Conservation (phyloP, 768 basidiomycete genomes). For the Suillus tomentosus region DNA sequence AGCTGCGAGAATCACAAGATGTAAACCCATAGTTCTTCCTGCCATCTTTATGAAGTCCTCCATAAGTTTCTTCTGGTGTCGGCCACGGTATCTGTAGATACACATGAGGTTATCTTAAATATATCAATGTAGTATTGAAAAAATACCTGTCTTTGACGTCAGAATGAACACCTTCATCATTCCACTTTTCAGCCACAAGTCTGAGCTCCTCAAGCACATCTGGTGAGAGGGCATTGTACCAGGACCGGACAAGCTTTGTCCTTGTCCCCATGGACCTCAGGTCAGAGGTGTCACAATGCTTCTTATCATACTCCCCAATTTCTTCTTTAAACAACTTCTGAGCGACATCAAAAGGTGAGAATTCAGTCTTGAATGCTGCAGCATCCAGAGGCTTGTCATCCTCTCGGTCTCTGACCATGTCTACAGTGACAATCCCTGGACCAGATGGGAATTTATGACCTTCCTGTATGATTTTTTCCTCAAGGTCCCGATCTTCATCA, state of each 20-base stretch:
- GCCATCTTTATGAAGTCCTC: background rate
- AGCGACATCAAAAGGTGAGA: background rate
- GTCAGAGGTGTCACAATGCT: background rate
- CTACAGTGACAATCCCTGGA: background rate
- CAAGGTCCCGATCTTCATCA: background rate
- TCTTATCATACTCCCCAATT: background rate
- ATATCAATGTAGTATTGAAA: background rate
- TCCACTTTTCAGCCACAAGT: background rate
- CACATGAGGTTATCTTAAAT: background rate
- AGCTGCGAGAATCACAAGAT: background rate
- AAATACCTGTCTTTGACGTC: background rate
- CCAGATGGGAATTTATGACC: background rate
- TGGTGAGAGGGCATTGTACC: background rate
- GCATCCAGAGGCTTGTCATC: conserved; percentile 1
- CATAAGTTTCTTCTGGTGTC: background rate
- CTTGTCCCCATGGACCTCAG: background rate
- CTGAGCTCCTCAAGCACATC: background rate
- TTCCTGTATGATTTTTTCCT: background rate
- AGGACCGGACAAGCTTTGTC: background rate
- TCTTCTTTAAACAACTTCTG: background rate
- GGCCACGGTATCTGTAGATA: background rate
- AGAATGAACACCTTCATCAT: background rate
- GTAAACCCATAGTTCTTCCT: background rate
- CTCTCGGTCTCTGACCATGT: background rate
- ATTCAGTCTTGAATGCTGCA: background rate